A percentile compares a stretch with the other conserved stretches of the same genome.
Conservation (phyloP, 306 rosid genomes). For the Rosa persica region DNA sequence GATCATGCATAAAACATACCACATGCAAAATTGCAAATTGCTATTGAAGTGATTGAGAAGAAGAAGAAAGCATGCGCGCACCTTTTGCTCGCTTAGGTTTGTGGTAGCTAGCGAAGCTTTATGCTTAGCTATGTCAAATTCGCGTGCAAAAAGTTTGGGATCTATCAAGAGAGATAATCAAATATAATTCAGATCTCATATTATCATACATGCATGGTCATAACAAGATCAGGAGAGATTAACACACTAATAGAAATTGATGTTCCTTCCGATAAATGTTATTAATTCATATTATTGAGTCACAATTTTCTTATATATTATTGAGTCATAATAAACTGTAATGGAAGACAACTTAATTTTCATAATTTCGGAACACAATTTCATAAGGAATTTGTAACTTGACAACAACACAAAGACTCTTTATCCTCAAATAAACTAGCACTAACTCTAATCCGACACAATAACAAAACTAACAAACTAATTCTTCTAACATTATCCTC, state of each 20-base stretch:
- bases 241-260: background rate
- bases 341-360: background rate
- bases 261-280: background rate
- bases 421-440: background rate
- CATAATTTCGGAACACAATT: too few species aligned
- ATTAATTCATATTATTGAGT: background rate
- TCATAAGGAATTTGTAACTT: background rate
- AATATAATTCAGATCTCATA: background rate
- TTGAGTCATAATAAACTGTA: background rate
- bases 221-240: background rate
- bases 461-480: too few species aligned
- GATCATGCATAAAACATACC: background rate
- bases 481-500: too few species aligned
- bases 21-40: background rate
- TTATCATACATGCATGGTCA: background rate
- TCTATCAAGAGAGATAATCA: background rate
- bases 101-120: background rate
- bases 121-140: conserved; percentile 13
- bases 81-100: background rate
- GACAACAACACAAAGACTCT: background rate
- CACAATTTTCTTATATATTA: background rate
- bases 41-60: conserved; percentile 15
- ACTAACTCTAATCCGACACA: background rate
- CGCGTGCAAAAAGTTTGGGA: conserved; percentile 26
- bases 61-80: conserved; percentile 1